Percentiles rank a stretch among this genome's conserved stretches.
phyloP scores from a whole-genome alignment of 495 filamentous ascomycete species.

The Daldinia caldariorum region DNA sequence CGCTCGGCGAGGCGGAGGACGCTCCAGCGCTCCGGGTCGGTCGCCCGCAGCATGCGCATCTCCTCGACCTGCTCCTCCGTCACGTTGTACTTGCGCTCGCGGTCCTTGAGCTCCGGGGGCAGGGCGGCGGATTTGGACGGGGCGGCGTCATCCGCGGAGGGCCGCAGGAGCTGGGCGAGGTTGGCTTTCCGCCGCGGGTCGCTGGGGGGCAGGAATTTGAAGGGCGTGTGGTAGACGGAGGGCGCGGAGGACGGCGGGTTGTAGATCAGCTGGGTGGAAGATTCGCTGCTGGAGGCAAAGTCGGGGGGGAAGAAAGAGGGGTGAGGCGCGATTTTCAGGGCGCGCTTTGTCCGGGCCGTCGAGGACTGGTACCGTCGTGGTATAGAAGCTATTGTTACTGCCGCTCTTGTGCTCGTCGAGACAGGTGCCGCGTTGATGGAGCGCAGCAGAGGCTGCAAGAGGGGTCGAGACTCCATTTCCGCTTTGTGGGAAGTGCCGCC shows the following conservation, averaged over 20 bases:
- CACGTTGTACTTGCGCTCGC: conserved; percentile 77
- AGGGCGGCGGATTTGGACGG: conserved; percentile 48
- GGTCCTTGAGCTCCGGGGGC: conserved; percentile 60
- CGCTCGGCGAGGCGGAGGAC: conserved; percentile 72
- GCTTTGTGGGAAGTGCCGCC: neutral
- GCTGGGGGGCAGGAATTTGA: conserved; percentile 83
- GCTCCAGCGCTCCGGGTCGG: conserved; percentile 78
- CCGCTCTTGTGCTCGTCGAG: conserved; percentile 63
- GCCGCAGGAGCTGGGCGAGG: conserved; percentile 53
- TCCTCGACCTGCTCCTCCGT: conserved; percentile 76
- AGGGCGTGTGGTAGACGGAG: conserved; percentile 84
- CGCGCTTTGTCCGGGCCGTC: conserved; percentile 73
- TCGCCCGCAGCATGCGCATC: conserved; percentile 73
- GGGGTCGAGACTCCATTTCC: conserved; percentile 46
- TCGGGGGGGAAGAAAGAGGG: conserved; percentile 67
- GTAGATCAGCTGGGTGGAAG: conserved; percentile 79
- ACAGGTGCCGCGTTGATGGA: conserved; percentile 39
- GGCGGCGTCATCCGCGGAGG: conserved; percentile 34
- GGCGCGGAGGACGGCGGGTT: conserved; percentile 91
- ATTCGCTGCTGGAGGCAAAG: conserved; percentile 34
- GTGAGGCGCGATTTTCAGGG: conserved; percentile 77
- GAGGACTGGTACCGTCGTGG: conserved; percentile 72
- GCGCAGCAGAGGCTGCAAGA: conserved; percentile 44
- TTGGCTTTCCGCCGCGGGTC: conserved; percentile 72
- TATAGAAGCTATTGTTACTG: conserved; percentile 45